Base-by-base conservation (phyloP, 2,329 filamentous ascomycete species). In the Aspergillus spinulosporus region DNA sequence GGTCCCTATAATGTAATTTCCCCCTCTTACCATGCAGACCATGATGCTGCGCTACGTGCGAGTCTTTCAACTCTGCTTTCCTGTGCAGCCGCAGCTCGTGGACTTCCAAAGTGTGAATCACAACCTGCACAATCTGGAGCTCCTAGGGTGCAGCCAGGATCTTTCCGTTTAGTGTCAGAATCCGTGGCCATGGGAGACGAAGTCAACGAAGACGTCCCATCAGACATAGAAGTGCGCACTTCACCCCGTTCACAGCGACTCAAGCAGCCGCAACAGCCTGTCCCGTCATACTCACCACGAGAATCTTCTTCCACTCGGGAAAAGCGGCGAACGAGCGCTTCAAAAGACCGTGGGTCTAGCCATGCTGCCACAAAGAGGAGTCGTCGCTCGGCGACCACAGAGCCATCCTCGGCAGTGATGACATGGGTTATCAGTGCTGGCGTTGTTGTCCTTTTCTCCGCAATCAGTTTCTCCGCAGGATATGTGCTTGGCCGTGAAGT, bases 11-110 rank as follows among this genome's bases (percentile, higher is more conserved):
- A 86, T 71, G 84, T 89, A 70, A 84, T 90, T 69, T 87, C 88
- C 0, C 88, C 90, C 1, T 84, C 85, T 3, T 85, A 90, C 65
- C 90, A 91, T 64, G 87, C 90, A 47, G 92, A 97, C 65, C 92
- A 97, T 66, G 94, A 99, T 66, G 94, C 92, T 31, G 94, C 92
- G 1, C 81, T 99, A 8, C 87, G 94, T 34, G 92, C 94, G 15
- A 96, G 91, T 48, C 81, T 99, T n/a, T 96, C 92, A 0, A 97
- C 94, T 0, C 82, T 99, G 9, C 84, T 99, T 9, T 97, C 93
- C n/a, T 96, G 91, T 67, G 93, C 92, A 0, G 92, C 92, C 2
- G 94, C 93, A 0, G 94, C 93, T 1, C 84, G 94, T 42, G 88
- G 89, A 3, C 79, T 94, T 12, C 85, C 88, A 0, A 96, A 94